phyloP scores from a whole-genome alignment of 805 yeast species.

The Candida germanica region DNA sequence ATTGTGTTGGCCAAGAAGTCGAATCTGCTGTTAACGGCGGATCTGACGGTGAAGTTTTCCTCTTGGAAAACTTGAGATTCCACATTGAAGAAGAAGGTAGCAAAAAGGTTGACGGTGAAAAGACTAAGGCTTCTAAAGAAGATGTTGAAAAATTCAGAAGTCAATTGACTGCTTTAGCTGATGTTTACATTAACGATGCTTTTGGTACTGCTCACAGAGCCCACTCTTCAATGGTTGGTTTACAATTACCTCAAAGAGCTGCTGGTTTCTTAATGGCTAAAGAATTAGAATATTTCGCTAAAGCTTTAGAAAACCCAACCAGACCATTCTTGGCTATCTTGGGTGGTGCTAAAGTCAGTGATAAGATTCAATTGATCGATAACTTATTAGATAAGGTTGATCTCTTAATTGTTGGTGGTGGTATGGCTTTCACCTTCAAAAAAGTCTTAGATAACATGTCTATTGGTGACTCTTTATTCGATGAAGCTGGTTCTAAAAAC shows the following conservation, averaged over 20 bases:
- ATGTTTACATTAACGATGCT: conserved; percentile 96
- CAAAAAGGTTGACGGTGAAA: conserved; percentile 78
- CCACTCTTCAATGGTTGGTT: conserved; percentile 98
- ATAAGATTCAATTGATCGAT: conserved; percentile 97
- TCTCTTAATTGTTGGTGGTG: conserved; percentile 95
- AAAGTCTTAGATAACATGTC: conserved; percentile 81
- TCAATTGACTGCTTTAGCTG: conserved; percentile 88
- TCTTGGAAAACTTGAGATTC: conserved; percentile 96
- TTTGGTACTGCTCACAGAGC: conserved; percentile 99
- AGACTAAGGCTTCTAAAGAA: conserved; percentile 87
- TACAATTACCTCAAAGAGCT: conserved; percentile 93
- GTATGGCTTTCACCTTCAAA: conserved; percentile 99
- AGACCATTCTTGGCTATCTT: conserved; percentile 98
- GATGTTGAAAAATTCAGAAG: conserved; percentile 85
- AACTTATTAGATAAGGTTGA: conserved; percentile 95
- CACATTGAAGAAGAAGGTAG: conserved; percentile 98
- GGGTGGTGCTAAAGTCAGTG: conserved; percentile 99
- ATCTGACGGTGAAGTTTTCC: conserved; percentile 75
- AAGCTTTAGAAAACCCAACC: conserved; percentile 96
- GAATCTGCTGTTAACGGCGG: conserved; percentile 75
- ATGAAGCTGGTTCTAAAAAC: conserved; percentile 91
- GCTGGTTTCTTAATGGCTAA: conserved; percentile 98
- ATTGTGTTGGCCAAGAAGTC: conserved; percentile 91
- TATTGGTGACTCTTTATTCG: conserved; percentile 91
- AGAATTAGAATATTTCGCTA: conserved; percentile 95